Evolutionary conservation across 306 rosid species (phyloP).

Genomic region (Hippophae gyantsensis): DNA sequence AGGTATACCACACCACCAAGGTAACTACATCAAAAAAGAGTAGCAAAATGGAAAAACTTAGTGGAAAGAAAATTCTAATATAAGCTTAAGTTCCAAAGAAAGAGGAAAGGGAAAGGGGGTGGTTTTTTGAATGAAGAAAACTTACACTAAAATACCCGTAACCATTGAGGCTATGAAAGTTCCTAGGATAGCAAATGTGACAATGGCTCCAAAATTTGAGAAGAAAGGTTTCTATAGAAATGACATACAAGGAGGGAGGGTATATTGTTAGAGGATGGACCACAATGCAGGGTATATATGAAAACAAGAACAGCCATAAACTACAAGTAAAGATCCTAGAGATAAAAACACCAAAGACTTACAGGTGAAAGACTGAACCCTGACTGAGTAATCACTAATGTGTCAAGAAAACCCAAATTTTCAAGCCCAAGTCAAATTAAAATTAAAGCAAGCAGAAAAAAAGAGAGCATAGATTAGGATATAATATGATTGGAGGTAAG

Average conservation of each 20-base stretch:
- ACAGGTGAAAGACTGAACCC: slow-evolving; percentile 98
- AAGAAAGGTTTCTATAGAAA: slow-evolving; percentile 81
- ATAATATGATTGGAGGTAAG: slow-evolving; percentile 97
- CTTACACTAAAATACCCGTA: slow-evolving; percentile 88
- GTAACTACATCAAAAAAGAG: slow-evolving; percentile 53
- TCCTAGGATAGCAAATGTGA: slow-evolving; percentile 84
- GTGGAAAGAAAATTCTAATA: slow-evolving; percentile 11
- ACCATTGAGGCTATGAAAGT: slow-evolving; percentile 83
- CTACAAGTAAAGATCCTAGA: slow-evolving; percentile 11
- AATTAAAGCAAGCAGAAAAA: not conserved
- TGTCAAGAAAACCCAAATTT: slow-evolving; percentile 47
- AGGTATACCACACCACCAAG: slow-evolving; percentile 82
- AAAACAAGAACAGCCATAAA: not conserved
- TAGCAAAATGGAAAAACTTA: slow-evolving; percentile 10
- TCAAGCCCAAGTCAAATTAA: not conserved
- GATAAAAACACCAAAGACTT: slow-evolving; percentile 25
- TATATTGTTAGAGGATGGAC: slow-evolving; percentile 1
- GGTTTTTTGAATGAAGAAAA: slow-evolving; percentile 5
- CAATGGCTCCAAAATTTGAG: slow-evolving; percentile 98
- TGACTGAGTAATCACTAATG: slow-evolving; percentile 67
- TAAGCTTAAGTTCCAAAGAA: not conserved
- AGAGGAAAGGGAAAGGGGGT: slow-evolving; percentile 6
- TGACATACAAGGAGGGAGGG: slow-evolving; percentile 8
- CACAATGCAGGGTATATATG: not conserved
- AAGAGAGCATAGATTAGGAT: slow-evolving; percentile 35